A percentile compares a stretch with the other conserved stretches of the same genome.
These are phyloP conservation scores for Trametes elegans DNA, from an alignment of 768 basidiomycete species.

Conservation along the genomic window DNA sequence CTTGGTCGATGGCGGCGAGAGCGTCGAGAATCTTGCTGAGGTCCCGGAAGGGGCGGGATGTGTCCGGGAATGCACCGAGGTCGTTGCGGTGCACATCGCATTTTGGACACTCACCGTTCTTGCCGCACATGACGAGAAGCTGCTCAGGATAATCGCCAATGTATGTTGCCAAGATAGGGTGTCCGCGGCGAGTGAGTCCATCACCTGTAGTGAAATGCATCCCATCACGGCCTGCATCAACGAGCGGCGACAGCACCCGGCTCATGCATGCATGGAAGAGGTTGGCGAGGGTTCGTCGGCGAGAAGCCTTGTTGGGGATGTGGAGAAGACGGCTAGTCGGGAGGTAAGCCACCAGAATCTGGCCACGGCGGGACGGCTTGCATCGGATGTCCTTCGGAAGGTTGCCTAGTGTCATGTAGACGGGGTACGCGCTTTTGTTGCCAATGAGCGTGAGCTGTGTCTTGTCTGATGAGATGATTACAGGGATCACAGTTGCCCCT, in stretches of 20 bases:
- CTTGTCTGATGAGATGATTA: constrained; percentile 28
- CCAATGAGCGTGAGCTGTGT: constrained; percentile 28
- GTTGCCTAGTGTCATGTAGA: constrained; percentile 33
- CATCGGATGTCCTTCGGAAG: constrained; percentile 23
- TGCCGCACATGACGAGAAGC: constrained; percentile 16
- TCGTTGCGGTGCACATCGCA: neutral
- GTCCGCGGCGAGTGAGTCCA: constrained; percentile 38
- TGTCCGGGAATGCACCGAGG: neutral
- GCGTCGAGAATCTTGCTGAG: neutral
- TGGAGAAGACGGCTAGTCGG: constrained; percentile 18
- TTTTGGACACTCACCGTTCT: constrained; percentile 16
- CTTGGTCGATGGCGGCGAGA: neutral
- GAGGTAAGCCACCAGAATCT: constrained; percentile 26
- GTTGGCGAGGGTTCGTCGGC: constrained; percentile 30
- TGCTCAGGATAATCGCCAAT: constrained; percentile 26
- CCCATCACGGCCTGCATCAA: constrained; percentile 30
- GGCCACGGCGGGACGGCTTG: constrained; percentile 13
- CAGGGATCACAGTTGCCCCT: constrained; percentile 27
- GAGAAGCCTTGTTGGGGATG: constrained; percentile 14
- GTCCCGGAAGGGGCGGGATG: neutral
- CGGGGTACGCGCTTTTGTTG: constrained; percentile 27
- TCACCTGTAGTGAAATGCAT: constrained; percentile 33
- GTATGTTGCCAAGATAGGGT: constrained; percentile 26
- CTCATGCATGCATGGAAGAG: constrained; percentile 39
- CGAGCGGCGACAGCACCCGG: constrained; percentile 30